These are phyloP conservation scores for Nakazawaea ernobii DNA, from an alignment of 805 yeast species.

Conservation along the genomic window DNA sequence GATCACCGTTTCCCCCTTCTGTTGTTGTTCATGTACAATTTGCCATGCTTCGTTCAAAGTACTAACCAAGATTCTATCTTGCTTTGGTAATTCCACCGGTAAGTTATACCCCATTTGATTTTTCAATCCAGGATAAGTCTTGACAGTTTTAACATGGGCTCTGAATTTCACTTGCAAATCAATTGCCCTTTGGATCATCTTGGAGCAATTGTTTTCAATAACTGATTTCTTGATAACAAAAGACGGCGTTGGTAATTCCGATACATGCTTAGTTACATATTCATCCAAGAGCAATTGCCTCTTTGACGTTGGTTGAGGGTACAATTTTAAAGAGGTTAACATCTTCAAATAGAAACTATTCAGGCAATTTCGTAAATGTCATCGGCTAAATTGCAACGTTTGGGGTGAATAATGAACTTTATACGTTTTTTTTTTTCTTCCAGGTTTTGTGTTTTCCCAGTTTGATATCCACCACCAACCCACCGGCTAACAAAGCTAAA, in stretches of 20 bases:
- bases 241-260: constrained; percentile 51
- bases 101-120: constrained; percentile 46
- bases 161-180: constrained; percentile 41
- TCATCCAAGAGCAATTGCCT: constrained; percentile 14
- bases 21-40: constrained; percentile 22
- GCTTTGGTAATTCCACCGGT: constrained; percentile 20
- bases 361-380: too few species aligned
- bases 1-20: constrained; percentile 20
- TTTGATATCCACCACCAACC: too few species aligned
- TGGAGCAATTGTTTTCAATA: constrained; percentile 38
- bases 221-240: constrained; percentile 38
- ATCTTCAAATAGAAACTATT: constrained; percentile 4
- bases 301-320: constrained; percentile 19
- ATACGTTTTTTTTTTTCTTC: too few species aligned
- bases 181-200: constrained; percentile 42
- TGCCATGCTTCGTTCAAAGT: constrained; percentile 65
- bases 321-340: constrained; percentile 8
- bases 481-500: too few species aligned
- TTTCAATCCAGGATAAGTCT: constrained; percentile 53
- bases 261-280: constrained; percentile 36
- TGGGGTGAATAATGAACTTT: too few species aligned
- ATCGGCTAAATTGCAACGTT: too few species aligned
- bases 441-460: too few species aligned
- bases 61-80: constrained; percentile 51
- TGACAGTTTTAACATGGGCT: constrained; percentile 75